phyloP scores from a whole-genome alignment of 441 rosid genomes.

The Adansonia rubrostipa region DNA sequence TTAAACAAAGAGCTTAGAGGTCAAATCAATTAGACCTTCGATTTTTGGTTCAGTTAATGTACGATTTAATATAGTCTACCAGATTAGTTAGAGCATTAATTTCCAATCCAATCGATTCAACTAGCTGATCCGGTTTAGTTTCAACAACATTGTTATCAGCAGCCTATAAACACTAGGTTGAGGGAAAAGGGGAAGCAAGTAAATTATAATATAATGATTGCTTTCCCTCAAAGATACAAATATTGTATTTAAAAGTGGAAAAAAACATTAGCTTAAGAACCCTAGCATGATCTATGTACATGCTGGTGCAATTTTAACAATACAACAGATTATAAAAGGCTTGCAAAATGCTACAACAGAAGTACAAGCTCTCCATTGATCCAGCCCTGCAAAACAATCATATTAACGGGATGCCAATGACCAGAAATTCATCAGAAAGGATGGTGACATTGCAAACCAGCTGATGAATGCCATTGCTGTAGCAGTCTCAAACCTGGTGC shows the following conservation, averaged over 20 bases:
- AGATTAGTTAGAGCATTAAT: too few species aligned
- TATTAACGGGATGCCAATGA: constrained; percentile 63
- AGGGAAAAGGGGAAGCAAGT: not conserved
- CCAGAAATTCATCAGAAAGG: constrained; percentile 82
- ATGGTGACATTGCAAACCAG: constrained; percentile 78
- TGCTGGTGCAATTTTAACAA: constrained; percentile 21
- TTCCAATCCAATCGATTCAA: too few species aligned
- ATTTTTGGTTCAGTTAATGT: too few species aligned
- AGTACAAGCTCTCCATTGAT: not conserved
- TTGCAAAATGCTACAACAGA: not conserved
- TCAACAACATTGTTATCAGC: not conserved
- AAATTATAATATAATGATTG: not conserved
- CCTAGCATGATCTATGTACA: constrained; percentile 34
- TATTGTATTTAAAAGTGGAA: not conserved
- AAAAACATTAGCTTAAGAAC: not conserved
- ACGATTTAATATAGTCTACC: too few species aligned
- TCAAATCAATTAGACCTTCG: too few species aligned
- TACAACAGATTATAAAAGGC: constrained; percentile 11
- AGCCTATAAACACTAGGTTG: not conserved
- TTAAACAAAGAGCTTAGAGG: too few species aligned
- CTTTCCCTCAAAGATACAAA: constrained; percentile 9
- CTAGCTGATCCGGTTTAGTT: too few species aligned
- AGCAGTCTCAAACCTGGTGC: constrained; percentile 74
- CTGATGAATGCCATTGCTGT: constrained; percentile 83
- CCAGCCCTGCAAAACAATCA: not conserved